These are phyloP conservation scores for Zygnema circumcarinatum DNA, from an alignment of 139 green algal genomes.

Conservation along the genomic window DNA sequence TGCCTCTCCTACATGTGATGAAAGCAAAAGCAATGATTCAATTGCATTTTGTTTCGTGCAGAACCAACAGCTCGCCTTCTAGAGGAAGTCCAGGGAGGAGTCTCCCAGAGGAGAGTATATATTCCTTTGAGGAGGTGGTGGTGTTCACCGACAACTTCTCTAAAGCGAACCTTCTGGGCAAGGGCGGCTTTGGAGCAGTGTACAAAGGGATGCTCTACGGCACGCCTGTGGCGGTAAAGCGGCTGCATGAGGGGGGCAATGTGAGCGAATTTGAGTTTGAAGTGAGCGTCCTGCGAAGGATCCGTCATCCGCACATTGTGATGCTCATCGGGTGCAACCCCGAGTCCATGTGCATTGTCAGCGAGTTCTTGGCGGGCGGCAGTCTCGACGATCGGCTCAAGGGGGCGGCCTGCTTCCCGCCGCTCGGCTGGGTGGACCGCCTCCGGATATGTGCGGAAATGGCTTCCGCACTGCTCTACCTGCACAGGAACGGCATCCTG, in stretches of 20 bases:
- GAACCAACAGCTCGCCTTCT: not conserved
- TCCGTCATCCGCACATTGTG: constrained; percentile 73
- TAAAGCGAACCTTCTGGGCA: not conserved
- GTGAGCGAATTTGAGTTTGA: not conserved
- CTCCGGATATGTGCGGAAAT: constrained; percentile 28
- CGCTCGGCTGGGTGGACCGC: constrained; percentile 40
- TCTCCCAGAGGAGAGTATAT: not conserved
- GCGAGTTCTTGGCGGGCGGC: constrained; percentile 64
- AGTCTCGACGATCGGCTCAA: constrained; percentile 62
- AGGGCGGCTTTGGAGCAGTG: not conserved
- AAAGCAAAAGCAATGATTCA: too few species aligned
- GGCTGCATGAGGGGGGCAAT: constrained; percentile 5
- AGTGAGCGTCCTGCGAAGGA: constrained; percentile 60
- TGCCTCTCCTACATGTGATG: too few species aligned
- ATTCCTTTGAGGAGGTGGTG: not conserved
- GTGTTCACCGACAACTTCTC: not conserved
- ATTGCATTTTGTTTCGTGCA: too few species aligned
- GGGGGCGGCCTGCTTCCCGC: not conserved
- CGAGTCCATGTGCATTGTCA: constrained; percentile 65
- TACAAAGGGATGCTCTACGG: not conserved
- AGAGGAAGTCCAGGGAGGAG: not conserved
- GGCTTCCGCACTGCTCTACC: constrained; percentile 24
- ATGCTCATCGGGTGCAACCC: constrained; percentile 67
- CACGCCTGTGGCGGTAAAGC: not conserved
- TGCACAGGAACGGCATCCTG: constrained; percentile 30